Percentiles rank a stretch among this genome's conserved stretches.
phyloP scores from a whole-genome alignment of 495 filamentous ascomycete genomes.

The Tuber magnatum region DNA sequence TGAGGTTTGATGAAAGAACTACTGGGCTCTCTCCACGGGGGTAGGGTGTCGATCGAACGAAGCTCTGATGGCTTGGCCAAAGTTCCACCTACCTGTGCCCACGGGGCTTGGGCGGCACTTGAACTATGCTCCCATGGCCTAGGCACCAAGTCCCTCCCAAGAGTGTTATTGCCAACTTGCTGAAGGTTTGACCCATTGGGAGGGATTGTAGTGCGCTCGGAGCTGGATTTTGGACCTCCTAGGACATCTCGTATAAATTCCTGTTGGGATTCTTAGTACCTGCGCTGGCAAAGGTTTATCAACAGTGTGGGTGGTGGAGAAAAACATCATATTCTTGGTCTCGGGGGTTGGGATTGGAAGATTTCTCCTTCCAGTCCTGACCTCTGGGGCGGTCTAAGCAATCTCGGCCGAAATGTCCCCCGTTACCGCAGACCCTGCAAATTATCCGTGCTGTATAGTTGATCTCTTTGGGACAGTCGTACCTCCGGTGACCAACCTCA shows the following conservation, averaged over 20 bases:
- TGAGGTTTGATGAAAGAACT: neutral
- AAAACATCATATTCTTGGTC: neutral
- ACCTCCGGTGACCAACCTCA: conserved; percentile 97
- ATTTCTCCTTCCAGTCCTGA: conserved; percentile 75
- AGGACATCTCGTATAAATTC: neutral
- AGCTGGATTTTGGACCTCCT: neutral
- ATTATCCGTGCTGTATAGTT: conserved; percentile 99
- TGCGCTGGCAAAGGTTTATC: neutral
- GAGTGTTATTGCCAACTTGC: neutral
- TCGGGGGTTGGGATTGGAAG: neutral
- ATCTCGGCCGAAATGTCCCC: conserved; percentile 86
- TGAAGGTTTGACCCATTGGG: neutral
- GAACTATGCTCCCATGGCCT: neutral
- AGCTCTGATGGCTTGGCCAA: neutral
- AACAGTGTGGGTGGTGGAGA: neutral
- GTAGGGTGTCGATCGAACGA: neutral
- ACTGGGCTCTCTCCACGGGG: neutral
- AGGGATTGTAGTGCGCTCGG: neutral
- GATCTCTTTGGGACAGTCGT: conserved; percentile 94
- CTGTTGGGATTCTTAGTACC: neutral
- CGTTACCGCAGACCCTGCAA: conserved; percentile 95
- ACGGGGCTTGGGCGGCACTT: neutral
- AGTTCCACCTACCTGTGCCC: neutral
- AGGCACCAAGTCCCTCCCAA: neutral
- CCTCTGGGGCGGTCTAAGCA: conserved; percentile 89